Percentiles rank a stretch among this genome's conserved stretches.
phyloP scores from a whole-genome alignment of 2,329 filamentous ascomycete species.

The Zopfia rhizophila region DNA sequence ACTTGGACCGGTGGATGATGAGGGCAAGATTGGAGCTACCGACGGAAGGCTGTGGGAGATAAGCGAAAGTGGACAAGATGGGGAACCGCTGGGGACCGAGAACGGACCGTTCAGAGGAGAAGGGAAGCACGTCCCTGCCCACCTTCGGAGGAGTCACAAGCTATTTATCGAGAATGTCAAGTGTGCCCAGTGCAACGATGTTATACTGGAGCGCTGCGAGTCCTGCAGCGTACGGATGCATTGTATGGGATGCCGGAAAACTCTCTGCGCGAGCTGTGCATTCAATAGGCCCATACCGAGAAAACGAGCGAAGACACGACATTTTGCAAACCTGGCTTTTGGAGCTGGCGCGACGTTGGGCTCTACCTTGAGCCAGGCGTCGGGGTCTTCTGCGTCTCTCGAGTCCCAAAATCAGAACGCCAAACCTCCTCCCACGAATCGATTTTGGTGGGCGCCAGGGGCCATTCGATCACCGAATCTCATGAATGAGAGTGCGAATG shows the following conservation, averaged over 20 bases:
- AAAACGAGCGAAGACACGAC: constrained; percentile 50
- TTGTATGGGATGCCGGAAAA: constrained; percentile 69
- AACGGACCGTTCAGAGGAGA: constrained; percentile 57
- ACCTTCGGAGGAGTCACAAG: constrained; percentile 64
- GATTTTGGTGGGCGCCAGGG: constrained; percentile 70
- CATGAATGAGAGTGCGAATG: constrained; percentile 63
- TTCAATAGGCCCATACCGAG: constrained; percentile 64
- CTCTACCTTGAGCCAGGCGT: constrained; percentile 39
- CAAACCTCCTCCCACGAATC: constrained; percentile 42
- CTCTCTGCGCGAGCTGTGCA: constrained; percentile 68
- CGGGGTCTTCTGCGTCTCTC: constrained; percentile 38
- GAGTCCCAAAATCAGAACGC: constrained; percentile 33
- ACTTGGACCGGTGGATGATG: constrained; percentile 58
- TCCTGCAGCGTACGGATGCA: constrained; percentile 71
- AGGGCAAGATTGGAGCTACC: constrained; percentile 43
- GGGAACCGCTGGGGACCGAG: constrained; percentile 65
- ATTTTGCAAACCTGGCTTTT: constrained; percentile 51
- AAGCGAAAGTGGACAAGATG: constrained; percentile 63
- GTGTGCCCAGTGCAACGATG: constrained; percentile 65
- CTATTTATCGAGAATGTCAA: constrained; percentile 64
- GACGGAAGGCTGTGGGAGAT: constrained; percentile 68
- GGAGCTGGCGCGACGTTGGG: constrained; percentile 40
- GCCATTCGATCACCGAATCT: constrained; percentile 65
- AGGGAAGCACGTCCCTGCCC: constrained; percentile 65
- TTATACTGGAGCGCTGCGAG: constrained; percentile 67